phyloP scores from a whole-genome alignment of 805 yeast species.

The Metschnikowia noctiluminum region DNA sequence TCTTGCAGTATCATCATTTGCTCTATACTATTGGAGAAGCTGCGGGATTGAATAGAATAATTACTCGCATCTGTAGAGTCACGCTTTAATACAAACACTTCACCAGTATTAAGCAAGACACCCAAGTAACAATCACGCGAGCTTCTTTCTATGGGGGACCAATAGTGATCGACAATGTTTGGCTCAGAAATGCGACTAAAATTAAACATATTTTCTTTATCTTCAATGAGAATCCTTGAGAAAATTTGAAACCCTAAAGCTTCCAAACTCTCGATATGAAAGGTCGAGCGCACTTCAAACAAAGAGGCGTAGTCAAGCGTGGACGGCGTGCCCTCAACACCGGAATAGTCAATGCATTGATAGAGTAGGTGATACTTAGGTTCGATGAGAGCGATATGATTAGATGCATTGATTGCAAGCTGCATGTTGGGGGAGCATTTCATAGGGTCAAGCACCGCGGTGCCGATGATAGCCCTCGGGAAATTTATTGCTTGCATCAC shows the following conservation, averaged over 20 bases:
- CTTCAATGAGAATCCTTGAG: constrained; percentile 22
- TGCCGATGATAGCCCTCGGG: constrained; percentile 15
- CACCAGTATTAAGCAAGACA: constrained; percentile 37
- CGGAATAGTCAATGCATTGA: constrained; percentile 19
- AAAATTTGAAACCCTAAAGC: constrained; percentile 30
- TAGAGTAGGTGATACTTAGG: constrained; percentile 36
- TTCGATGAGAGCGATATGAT: constrained; percentile 33
- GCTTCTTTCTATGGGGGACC: constrained; percentile 27
- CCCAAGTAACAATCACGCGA: constrained; percentile 31
- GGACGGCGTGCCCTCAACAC: neutral
- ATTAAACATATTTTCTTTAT: constrained; percentile 27
- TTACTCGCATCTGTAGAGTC: constrained; percentile 21
- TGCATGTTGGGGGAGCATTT: constrained; percentile 36
- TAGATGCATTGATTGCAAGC: constrained; percentile 33
- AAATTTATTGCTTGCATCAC: constrained; percentile 8
- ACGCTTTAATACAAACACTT: constrained; percentile 31
- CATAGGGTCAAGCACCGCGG: constrained; percentile 25
- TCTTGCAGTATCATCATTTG: constrained; percentile 21
- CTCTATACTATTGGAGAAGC: constrained; percentile 25
- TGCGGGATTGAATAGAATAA: constrained; percentile 23
- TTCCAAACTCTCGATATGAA: constrained; percentile 27
- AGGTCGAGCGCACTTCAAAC: constrained; percentile 23
- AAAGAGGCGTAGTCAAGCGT: constrained; percentile 20
- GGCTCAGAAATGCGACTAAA: constrained; percentile 34
- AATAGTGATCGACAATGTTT: constrained; percentile 30